Base-by-base conservation (phyloP, 2,329 filamentous ascomycete species). In the Epichloe brachyelytri region DNA sequence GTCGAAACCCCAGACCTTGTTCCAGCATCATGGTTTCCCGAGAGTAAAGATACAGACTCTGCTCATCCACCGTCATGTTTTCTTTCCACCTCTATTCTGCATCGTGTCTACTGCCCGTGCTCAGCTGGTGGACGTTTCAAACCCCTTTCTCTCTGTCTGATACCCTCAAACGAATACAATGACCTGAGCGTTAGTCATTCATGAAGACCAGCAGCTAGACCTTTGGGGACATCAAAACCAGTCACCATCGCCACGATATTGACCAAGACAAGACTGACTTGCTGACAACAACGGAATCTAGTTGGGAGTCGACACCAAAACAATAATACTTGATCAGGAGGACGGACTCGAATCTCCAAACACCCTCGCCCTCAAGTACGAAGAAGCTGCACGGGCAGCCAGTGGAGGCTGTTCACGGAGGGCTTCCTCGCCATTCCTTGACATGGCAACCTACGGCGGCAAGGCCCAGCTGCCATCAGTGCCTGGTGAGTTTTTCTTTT, bases 401-500 rank as follows among this genome's bases (percentile, higher is more conserved):
- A 74, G 71, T 71, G 74, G 74, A 62, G 73, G 73, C 66, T 72
- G 70, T 67, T 71, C 71, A 66, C 68, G 68, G 62, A 71, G 73
- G 75, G 80, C 74, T 70, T 80, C 72, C 70, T 74, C 76, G 65
- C 73, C 63, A 55, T 55, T 66, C 46, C 60, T 65, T 26, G 61
- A 67, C 15, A 71, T 71, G 68, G 68, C 68, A 45, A 59, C 68
- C 68, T 83, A 83, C 70, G 90, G 88, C 70, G 90, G 88, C 76
- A 95, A 94, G 71, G 71, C 80, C 53, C 81, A 85, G 67, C 76
- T 82, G 69, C 76, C 84, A 68, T 85, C 84, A 67, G 79, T 90
- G 73, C 85, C 91, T 71, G 86, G 89, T 94, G 74, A 73, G 88
- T 83, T 20, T 26, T 26, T 19, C 2, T 19, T 33, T n/a, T n/a